A percentile compares a stretch with the other conserved stretches of the same genome.
phyloP scores from a whole-genome alignment of 192 early-diverging fungal genomes.

The Coemansia sp. region DNA sequence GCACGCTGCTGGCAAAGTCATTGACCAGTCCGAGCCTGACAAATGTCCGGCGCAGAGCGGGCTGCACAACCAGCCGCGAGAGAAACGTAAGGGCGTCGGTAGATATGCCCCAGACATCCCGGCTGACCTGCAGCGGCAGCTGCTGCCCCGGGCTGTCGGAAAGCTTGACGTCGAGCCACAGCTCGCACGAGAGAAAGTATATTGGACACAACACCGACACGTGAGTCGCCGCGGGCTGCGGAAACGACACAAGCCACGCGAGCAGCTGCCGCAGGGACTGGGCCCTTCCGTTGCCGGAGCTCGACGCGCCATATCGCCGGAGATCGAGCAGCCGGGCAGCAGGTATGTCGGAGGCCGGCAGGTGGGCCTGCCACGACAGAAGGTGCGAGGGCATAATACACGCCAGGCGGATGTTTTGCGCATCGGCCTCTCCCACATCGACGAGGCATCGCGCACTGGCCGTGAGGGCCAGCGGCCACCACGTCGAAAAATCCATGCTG shows the following conservation, averaged over 20 bases:
- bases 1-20: constrained; percentile 8
- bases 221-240: background rate
- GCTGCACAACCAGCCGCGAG: constrained; percentile 12
- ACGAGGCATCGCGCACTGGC: constrained; percentile 16
- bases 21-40: constrained; percentile 8
- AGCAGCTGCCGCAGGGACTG: background rate
- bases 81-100: constrained; percentile 24
- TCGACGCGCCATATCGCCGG: background rate
- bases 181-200: constrained; percentile 26
- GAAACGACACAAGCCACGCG: constrained; percentile 8
- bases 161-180: constrained; percentile 14
- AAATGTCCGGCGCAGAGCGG: constrained; percentile 7
- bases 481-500: constrained; percentile 6
- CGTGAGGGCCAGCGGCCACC: constrained; percentile 38
- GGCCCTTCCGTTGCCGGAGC: background rate
- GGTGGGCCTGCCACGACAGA: constrained; percentile 26
- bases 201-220: constrained; percentile 20
- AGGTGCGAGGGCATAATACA: constrained; percentile 29
- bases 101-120: constrained; percentile 39
- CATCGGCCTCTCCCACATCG: background rate
- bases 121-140: constrained; percentile 1
- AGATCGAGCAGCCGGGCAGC: background rate
- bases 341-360: constrained; percentile 9
- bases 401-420: constrained; percentile 6
- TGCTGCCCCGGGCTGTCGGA: background rate